Evolutionary conservation across 2,329 filamentous ascomycete genomes (phyloP).

Genomic region (Cryphonectria radicalis): DNA sequence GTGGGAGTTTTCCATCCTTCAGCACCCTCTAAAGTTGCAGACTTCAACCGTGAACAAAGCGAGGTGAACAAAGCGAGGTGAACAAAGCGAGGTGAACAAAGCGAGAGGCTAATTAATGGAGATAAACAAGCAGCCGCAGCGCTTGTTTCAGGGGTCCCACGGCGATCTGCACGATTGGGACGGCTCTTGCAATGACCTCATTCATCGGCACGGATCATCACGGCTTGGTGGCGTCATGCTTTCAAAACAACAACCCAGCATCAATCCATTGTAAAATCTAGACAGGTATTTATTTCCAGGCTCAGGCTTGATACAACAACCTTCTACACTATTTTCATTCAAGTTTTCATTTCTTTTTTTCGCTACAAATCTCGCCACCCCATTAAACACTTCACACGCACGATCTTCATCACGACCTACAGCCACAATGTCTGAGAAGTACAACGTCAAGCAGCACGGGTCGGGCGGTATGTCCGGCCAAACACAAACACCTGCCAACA

Average conservation of each 20-base stretch:
- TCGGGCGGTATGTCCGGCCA: constrained; percentile 27
- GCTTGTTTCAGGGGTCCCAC: not conserved
- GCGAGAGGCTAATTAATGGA: too few relatives aligned
- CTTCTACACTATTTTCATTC: too few relatives aligned
- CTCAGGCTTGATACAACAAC: too few relatives aligned
- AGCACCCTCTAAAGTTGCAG: not conserved
- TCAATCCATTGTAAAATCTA: not conserved
- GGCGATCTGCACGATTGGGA: not conserved
- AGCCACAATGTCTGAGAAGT: constrained; percentile 28
- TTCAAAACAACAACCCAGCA: not conserved
- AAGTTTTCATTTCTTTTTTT: not conserved
- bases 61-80: too few relatives aligned
- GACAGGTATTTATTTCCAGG: too few relatives aligned
- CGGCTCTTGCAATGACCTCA: constrained; percentile 26
- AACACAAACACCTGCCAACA: constrained; percentile 34
- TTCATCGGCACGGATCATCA: constrained; percentile 18
- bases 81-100: too few relatives aligned
- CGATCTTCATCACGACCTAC: not conserved
- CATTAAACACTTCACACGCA: too few relatives aligned
- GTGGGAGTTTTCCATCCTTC: not conserved
- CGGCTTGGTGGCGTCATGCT: constrained; percentile 19
- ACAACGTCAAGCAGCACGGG: constrained; percentile 23
- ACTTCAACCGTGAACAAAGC: not conserved
- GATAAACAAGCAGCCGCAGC: not conserved
- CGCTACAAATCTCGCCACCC: too few relatives aligned